A percentile compares a stretch with the other conserved stretches of the same genome.
phyloP scores from a whole-genome alignment of 2,329 filamentous ascomycete species.

The Penicillium sp. region DNA sequence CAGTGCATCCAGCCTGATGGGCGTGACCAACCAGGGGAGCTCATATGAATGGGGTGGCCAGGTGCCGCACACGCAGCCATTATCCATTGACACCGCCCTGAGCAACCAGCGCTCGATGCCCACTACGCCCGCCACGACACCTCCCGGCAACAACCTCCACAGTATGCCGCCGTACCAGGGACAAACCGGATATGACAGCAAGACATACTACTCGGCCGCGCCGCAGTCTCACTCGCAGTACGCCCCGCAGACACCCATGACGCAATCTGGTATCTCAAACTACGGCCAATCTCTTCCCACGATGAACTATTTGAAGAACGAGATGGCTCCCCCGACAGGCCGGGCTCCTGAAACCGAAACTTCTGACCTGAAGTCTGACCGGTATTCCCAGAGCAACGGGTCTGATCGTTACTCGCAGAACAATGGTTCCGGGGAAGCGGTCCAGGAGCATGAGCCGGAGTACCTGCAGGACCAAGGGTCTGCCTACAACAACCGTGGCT shows the following conservation, averaged over 20 bases:
- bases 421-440: constrained; percentile 67
- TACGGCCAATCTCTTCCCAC: constrained; percentile 63
- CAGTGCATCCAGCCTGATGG: constrained; percentile 84
- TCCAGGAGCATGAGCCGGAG: constrained; percentile 74
- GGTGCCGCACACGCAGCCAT: constrained; percentile 69
- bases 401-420: constrained; percentile 68
- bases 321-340: constrained; percentile 82
- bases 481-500: constrained; percentile 73
- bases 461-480: constrained; percentile 83
- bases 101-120: constrained; percentile 85
- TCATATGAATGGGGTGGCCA: constrained; percentile 79
- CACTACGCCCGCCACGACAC: constrained; percentile 87
- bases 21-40: constrained; percentile 73
- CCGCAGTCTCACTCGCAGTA: constrained; percentile 73
- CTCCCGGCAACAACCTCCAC: constrained; percentile 77
- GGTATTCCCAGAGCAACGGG: constrained; percentile 62
- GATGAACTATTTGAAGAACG: constrained; percentile 75
- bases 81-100: constrained; percentile 81
- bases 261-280: constrained; percentile 70
- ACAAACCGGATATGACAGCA: constrained; percentile 75
- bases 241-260: constrained; percentile 63
- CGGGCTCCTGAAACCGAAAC: constrained; percentile 67
- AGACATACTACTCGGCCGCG: constrained; percentile 77
- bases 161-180: constrained; percentile 78
- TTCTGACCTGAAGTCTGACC: constrained; percentile 71